phyloP scores from a whole-genome alignment of 176 grass and related monocot species.

The Carex parvula region DNA sequence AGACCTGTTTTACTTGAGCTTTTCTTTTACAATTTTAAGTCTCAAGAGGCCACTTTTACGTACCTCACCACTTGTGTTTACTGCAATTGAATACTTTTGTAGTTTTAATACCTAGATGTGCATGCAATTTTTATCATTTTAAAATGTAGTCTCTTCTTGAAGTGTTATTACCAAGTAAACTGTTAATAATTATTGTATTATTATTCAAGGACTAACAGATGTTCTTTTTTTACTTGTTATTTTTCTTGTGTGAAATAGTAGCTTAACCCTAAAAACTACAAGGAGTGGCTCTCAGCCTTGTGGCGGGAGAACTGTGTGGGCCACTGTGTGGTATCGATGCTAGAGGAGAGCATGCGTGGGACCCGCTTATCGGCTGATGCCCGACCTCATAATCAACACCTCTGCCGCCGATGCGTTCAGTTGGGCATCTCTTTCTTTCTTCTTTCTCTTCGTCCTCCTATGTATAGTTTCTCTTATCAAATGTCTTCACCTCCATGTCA shows the following conservation, averaged over 20 bases:
- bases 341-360: conserved; percentile 93
- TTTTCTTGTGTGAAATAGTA: conserved; percentile 8
- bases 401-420: conserved; percentile 77
- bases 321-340: conserved; percentile 61
- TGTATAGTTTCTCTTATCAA: conserved; percentile 64
- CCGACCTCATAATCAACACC: conserved; percentile 61
- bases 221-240: background rate
- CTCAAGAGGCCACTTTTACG: background rate
- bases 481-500: conserved; percentile 48
- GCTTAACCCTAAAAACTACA: conserved; percentile 15
- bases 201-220: background rate
- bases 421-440: conserved; percentile 65
- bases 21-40: background rate
- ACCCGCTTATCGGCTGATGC: conserved; percentile 89
- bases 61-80: background rate
- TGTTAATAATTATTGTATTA: background rate
- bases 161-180: background rate
- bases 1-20: background rate
- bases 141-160: background rate
- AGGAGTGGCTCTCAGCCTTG: conserved; percentile 34
- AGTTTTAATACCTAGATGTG: background rate
- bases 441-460: conserved; percentile 53
- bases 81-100: conserved; percentile 3
- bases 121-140: conserved; percentile 5
- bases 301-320: conserved; percentile 45